Evolutionary conservation across 345 rosid genomes (phyloP).

Genomic region (Viola odorata): DNA sequence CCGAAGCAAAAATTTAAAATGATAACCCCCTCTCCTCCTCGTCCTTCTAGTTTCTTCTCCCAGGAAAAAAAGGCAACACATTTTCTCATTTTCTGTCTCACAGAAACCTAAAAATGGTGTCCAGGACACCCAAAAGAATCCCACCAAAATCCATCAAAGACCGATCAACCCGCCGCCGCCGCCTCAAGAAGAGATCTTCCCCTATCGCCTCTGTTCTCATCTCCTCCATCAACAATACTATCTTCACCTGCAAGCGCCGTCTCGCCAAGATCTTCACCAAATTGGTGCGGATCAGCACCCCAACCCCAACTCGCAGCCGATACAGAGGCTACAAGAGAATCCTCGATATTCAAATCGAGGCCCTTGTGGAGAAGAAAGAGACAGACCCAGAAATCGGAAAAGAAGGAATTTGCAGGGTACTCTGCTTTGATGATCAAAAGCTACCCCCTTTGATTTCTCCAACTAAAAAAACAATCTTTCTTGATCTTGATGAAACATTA

Average conservation of each 20-base stretch:
- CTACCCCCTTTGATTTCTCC: conserved; percentile 37
- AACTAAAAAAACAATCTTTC: conserved; percentile 54
- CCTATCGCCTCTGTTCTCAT: conserved; percentile 39
- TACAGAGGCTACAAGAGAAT: conserved; percentile 46
- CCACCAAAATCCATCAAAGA: conserved; percentile 42
- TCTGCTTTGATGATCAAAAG: conserved; percentile 19
- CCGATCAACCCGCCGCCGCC: conserved; percentile 29
- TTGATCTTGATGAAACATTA: conserved; percentile 87
- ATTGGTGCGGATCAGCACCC: conserved; percentile 38
- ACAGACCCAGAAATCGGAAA: not conserved
- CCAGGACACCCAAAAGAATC: conserved; percentile 39
- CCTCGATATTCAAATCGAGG: conserved; percentile 13
- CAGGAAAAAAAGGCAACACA: not conserved
- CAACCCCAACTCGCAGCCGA: conserved; percentile 11
- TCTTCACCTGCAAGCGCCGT: conserved; percentile 55
- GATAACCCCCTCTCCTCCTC: not conserved
- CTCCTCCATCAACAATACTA: conserved; percentile 55
- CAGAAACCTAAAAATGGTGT: conserved; percentile 44
- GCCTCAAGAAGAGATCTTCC: conserved; percentile 25
- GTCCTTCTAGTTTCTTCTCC: conserved; percentile 14
- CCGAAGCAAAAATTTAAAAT: conserved; percentile 55
- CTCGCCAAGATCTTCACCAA: conserved; percentile 60
- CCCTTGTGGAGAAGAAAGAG: not conserved
- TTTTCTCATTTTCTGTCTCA: not conserved
- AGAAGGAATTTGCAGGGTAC: conserved; percentile 17